Conservation (phyloP, 23 red algal genomes). For the Gracilaria gracilis region DNA sequence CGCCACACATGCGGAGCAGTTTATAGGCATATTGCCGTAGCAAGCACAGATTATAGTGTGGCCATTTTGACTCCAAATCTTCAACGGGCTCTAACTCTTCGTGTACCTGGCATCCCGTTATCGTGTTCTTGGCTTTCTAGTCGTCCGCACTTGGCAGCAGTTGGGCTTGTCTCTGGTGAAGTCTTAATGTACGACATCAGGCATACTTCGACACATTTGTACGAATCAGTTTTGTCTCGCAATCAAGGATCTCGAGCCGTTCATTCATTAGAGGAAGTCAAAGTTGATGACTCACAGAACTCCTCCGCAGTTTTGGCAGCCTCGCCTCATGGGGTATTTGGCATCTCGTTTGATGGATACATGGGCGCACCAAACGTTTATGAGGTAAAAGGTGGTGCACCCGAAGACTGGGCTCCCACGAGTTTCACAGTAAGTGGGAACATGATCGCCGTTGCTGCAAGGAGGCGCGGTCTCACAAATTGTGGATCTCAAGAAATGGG, state of each 20-base stretch:
- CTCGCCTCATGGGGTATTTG: slow-evolving; percentile 28
- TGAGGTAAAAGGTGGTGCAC: neutral
- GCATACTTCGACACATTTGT: neutral
- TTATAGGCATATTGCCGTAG: slow-evolving; percentile 16
- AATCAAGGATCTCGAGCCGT: slow-evolving; percentile 39
- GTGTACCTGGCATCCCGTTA: neutral
- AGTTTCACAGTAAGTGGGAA: slow-evolving; percentile 34
- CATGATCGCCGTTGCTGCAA: slow-evolving; percentile 43
- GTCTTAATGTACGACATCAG: slow-evolving; percentile 54
- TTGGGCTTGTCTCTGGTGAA: slow-evolving; percentile 26
- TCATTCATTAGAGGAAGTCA: slow-evolving; percentile 37
- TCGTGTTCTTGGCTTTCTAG: slow-evolving; percentile 39
- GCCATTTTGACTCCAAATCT: slow-evolving; percentile 39
- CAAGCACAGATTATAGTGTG: slow-evolving; percentile 21
- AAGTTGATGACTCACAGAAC: neutral
- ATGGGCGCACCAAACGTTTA: slow-evolving; percentile 23
- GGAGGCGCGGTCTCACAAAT: neutral
- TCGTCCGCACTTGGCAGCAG: slow-evolving; percentile 9
- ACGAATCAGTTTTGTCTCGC: slow-evolving; percentile 21
- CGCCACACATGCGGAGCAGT: slow-evolving; percentile 1
- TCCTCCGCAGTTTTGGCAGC: neutral
- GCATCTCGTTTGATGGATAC: slow-evolving; percentile 17
- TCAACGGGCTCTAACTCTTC: slow-evolving; percentile 6
- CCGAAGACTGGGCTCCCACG: slow-evolving; percentile 1
- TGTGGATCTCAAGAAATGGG: neutral